Base-by-base conservation (phyloP, 345 rosid genomes). In the Murraya paniculata region DNA sequence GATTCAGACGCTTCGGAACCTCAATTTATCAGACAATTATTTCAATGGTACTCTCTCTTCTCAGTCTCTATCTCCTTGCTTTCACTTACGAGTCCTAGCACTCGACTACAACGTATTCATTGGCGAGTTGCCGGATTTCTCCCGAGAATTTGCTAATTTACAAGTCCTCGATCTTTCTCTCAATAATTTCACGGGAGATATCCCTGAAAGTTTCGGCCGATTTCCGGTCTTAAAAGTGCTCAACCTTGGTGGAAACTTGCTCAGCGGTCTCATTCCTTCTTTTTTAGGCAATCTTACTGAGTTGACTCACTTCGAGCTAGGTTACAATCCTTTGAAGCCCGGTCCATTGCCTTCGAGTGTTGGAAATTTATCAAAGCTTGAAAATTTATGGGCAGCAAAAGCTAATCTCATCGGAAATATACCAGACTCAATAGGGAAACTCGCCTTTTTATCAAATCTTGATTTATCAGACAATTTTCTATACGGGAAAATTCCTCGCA, bases 101-200 rank as follows among this genome's bases (percentile, higher is more conserved):
- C 89, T 91, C 76, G 57, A 27, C 1, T 21, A 2, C 6, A 90
- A 90, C 78, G 2, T 22, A 5, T 91, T 93, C 78, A 81, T 73
- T 48, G 97, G 95, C 4, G 78, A 82, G 9, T 77, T 93, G 59
- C 97, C 97, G 61, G 87, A 88, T 33, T 83, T 93, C 25, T 71
- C 88, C 6, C 31, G 71, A 75, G 85, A 68, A 65, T 83, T 89
- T 80, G 60, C 35, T 59, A 27, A 24, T 2, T 72, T 88, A 72
- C 73, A 82, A 38, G 62, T 86, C 19, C 89, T 93, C 7, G 88
- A 89, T 45, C 73, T 93, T 28, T 84, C 87, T 14, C 5, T 30
- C 10, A 93, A 91, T 60, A 9, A 61, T 41, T 91, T 93, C 65
- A 3, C 87, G 62, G 93, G 93, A 10, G 88, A 83, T 28, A 80